A percentile compares a stretch with the other conserved stretches of the same genome.
Evolutionary conservation across 2,329 filamentous ascomycete species (phyloP).

Genomic region (Hymenoscyphus fraxineus): DNA sequence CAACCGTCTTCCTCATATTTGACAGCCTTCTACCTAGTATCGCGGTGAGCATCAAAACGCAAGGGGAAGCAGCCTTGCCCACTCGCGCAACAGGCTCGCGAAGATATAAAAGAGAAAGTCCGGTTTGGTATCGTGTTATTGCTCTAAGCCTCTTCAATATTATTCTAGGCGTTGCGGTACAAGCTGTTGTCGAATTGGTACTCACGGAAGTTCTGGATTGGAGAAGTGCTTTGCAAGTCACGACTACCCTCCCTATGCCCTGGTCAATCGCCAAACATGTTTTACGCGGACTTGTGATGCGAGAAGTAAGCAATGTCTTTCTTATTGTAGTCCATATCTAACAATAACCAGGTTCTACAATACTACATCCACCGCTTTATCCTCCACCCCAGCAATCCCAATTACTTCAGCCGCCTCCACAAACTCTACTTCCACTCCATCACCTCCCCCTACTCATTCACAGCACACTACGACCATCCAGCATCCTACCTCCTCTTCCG

Average conservation of each 20-base stretch:
- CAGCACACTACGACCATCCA: constrained; percentile 66
- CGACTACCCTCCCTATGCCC: constrained; percentile 57
- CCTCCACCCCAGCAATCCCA: constrained; percentile 52
- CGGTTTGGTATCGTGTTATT: constrained; percentile 45
- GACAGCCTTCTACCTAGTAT: constrained; percentile 68
- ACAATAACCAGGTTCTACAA: constrained; percentile 49
- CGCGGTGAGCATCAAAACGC: constrained; percentile 64
- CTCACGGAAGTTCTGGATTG: constrained; percentile 50
- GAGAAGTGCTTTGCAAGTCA: constrained; percentile 54
- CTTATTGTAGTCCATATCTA: constrained; percentile 7
- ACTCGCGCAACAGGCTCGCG: constrained; percentile 39
- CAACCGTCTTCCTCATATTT: constrained; percentile 67
- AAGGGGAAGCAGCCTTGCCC: constrained; percentile 50
- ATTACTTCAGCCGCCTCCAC: constrained; percentile 42
- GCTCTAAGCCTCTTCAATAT: constrained; percentile 55
- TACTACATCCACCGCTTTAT: constrained; percentile 72
- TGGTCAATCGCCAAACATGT: constrained; percentile 57
- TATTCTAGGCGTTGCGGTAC: constrained; percentile 48
- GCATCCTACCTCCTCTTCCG: constrained; percentile 58
- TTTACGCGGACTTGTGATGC: constrained; percentile 47
- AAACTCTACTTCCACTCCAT: constrained; percentile 49
- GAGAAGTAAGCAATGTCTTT: constrained; percentile 46
- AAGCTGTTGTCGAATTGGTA: constrained; percentile 51
- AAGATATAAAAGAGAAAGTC: constrained; percentile 37
- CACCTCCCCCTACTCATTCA: constrained; percentile 56